These are phyloP conservation scores for Stramenopiles sp. DNA, from an alignment of 352 stramenopile genomes.

Conservation along the genomic window DNA sequence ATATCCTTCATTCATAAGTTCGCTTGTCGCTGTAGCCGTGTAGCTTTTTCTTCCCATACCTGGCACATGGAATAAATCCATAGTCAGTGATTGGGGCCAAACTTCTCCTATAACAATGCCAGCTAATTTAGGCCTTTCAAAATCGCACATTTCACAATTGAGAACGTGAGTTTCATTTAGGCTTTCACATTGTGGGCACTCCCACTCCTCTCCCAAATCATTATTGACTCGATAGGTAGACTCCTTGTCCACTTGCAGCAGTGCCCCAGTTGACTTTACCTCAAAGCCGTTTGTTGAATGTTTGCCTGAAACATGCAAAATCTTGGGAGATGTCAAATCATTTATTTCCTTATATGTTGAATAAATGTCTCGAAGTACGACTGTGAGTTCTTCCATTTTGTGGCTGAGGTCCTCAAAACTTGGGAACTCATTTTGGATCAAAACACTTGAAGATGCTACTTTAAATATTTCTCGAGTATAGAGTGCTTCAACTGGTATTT, in stretches of 20 bases:
- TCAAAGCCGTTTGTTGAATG: not conserved
- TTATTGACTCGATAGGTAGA: not conserved
- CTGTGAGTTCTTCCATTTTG: slow-evolving; percentile 1
- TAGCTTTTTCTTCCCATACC: not conserved
- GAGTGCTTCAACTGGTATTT: not conserved
- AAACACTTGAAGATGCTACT: not conserved
- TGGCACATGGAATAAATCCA: slow-evolving; percentile 8
- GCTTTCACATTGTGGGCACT: slow-evolving; percentile 1
- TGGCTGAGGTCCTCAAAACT: not conserved
- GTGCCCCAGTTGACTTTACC: not conserved
- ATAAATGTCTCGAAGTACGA: not conserved
- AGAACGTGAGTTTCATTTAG: not conserved
- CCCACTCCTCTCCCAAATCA: slow-evolving; percentile 8
- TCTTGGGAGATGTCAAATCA: not conserved
- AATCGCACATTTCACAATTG: slow-evolving; percentile 13
- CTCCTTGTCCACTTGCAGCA: not conserved
- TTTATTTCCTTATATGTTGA: not conserved
- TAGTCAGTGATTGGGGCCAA: not conserved
- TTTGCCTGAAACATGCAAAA: not conserved
- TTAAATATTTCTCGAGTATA: not conserved
- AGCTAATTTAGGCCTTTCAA: not conserved
- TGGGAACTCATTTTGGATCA: not conserved
- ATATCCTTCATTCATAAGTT: not conserved
- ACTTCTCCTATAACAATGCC: not conserved
- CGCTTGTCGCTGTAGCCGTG: not conserved